Evolutionary conservation across 1,139 yeast genomes (phyloP).

Genomic region (Sugiyamaella grinbergsii): DNA sequence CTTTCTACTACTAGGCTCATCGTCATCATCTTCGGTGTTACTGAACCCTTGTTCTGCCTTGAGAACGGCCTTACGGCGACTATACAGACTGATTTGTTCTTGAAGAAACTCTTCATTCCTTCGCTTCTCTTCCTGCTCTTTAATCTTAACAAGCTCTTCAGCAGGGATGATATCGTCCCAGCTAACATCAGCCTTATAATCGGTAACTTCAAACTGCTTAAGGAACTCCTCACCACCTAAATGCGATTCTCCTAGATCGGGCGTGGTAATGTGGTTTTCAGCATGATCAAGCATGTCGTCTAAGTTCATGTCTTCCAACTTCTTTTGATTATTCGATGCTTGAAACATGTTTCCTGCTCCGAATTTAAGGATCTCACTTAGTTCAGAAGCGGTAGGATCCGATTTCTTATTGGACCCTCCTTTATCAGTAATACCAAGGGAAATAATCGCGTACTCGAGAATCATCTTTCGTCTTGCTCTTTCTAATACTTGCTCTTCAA

Average conservation of each 20-base stretch:
- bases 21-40: conserved; percentile 44
- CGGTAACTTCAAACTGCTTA: conserved; percentile 97
- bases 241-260: conserved; percentile 94
- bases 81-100: conserved; percentile 86
- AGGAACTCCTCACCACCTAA: conserved; percentile 97
- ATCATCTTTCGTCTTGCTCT: conserved; percentile 98
- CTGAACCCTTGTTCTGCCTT: conserved; percentile 49
- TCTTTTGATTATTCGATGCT: conserved; percentile 76
- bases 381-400: conserved; percentile 83
- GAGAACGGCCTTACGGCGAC: conserved; percentile 70
- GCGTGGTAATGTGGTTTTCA: conserved; percentile 95
- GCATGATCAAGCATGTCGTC: conserved; percentile 97
- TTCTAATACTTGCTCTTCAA: conserved; percentile 95
- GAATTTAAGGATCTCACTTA: conserved; percentile 90
- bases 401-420: conserved; percentile 51
- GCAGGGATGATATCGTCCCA: conserved; percentile 99
- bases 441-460: conserved; percentile 94
- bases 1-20: conserved; percentile 43
- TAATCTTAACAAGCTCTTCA: conserved; percentile 83
- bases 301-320: conserved; percentile 88
- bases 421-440: conserved; percentile 89
- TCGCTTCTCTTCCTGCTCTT: conserved; percentile 86
- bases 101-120: conserved; percentile 84
- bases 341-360: conserved; percentile 99
- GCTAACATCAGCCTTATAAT: conserved; percentile 95